Percentiles rank a stretch among this genome's conserved stretches.
Evolutionary conservation across 345 rosid genomes (phyloP).

Genomic region (Tarenaya hassleriana): DNA sequence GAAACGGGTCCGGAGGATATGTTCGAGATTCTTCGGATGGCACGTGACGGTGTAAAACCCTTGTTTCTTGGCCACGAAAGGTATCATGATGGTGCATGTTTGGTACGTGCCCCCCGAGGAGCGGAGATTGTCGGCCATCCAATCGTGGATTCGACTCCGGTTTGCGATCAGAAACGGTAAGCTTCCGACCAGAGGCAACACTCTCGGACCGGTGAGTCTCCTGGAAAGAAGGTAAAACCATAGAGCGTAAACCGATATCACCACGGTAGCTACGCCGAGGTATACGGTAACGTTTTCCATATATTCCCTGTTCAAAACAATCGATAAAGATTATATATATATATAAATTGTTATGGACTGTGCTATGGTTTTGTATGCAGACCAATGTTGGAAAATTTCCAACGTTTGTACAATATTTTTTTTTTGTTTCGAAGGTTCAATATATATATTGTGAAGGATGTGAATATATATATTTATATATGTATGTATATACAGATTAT

Average conservation of each 20-base stretch:
- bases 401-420: not conserved
- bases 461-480: constrained; percentile 13
- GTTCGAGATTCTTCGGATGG: constrained; percentile 83
- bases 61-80: constrained; percentile 59
- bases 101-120: constrained; percentile 73
- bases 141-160: constrained; percentile 58
- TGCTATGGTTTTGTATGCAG: too few species aligned
- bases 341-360: too few species aligned
- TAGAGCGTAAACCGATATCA: constrained; percentile 41
- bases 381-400: too few species aligned
- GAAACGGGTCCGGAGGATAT: constrained; percentile 67
- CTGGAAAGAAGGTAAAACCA: constrained; percentile 71
- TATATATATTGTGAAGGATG: constrained; percentile 19
- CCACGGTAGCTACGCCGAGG: constrained; percentile 34
- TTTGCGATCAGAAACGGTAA: constrained; percentile 56
- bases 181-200: constrained; percentile 70
- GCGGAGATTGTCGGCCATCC: constrained; percentile 73
- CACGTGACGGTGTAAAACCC: constrained; percentile 88
- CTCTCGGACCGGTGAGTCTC: constrained; percentile 60
- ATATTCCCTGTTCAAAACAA: not conserved
- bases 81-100: constrained; percentile 63
- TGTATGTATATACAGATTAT: constrained; percentile 2
- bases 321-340: too few species aligned
- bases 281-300: constrained; percentile 48
- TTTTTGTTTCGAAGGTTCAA: constrained; percentile 13